These are phyloP conservation scores for Periconia sp. DNA, from an alignment of 2,329 filamentous ascomycete species.

Conservation along the genomic window DNA sequence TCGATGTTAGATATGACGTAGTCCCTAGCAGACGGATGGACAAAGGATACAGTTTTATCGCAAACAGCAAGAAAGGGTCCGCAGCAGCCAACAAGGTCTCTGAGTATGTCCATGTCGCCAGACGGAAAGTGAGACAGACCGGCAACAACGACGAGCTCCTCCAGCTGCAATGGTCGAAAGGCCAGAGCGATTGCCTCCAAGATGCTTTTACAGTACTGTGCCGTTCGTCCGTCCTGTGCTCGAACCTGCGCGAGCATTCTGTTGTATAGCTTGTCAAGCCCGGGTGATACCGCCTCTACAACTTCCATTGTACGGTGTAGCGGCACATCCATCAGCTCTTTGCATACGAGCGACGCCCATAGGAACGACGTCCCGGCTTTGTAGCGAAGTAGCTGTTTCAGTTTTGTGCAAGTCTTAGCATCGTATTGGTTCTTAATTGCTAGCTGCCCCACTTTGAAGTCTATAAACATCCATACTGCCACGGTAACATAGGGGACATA, in stretches of 20 bases:
- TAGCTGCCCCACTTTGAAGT: constrained; percentile 30
- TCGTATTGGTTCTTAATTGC: not conserved
- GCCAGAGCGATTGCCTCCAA: constrained; percentile 5
- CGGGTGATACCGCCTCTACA: constrained; percentile 39
- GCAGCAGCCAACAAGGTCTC: constrained; percentile 8
- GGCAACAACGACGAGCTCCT: constrained; percentile 5
- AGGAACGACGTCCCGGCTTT: constrained; percentile 38
- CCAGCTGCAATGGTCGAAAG: constrained; percentile 9
- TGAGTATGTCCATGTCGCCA: not conserved
- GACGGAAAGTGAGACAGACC: constrained; percentile 7
- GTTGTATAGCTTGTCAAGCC: constrained; percentile 46
- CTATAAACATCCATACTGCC: constrained; percentile 48
- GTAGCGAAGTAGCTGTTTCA: constrained; percentile 2
- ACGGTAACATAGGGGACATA: constrained; percentile 38
- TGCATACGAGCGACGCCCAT: constrained; percentile 31
- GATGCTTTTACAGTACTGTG: constrained; percentile 1
- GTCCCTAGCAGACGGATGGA: constrained; percentile 55
- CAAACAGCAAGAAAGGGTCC: constrained; percentile 51
- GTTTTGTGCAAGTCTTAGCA: constrained; percentile 18
- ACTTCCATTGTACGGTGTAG: constrained; percentile 13
- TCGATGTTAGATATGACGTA: constrained; percentile 22
- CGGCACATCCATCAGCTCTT: constrained; percentile 33
- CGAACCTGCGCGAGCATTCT: constrained; percentile 44
- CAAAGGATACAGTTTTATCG: constrained; percentile 39
- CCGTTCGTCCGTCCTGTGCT: not conserved